Base-by-base conservation (phyloP, 2,329 filamentous ascomycete species). In the Penicillium griseofulvum region DNA sequence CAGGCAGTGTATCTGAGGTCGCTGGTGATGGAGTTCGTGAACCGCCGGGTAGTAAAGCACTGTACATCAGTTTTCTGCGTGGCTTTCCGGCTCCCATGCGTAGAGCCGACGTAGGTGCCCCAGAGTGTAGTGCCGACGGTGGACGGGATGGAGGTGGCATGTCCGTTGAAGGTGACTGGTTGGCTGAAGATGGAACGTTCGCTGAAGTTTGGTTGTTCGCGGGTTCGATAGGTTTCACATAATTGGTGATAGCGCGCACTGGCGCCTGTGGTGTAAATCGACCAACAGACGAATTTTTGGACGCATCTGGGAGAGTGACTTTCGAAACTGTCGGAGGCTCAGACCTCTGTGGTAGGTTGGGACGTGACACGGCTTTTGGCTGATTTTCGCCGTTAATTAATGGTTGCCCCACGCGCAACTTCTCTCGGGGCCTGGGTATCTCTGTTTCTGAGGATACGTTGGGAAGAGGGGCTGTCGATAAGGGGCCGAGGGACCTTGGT, bases 11-110 rank as follows among this genome's bases (percentile, higher is more conserved):
- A 16, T 38, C 49, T 17, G 60, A 46, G 16, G 50, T 41, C 39
- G 42, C 54, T 17, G 42, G 24, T 10, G 56, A 45, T 37, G 58
- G 45, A 16, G 54, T 60, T 26, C 63, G 57, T 29, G 60, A 52
- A 26, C 61, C 55, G 9, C 54, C 36, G 10, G 71, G 70, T 22
- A 76, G 56, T 31, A 76, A 58, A 22, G 71, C 73, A 49, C 66
- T 67, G 56, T 76, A 78, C 69, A 78, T 74, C 29, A 79, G 54
- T 54, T 78, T 78, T n/a, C 64, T 72, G 14, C 76, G 72, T 8
- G 74, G 74, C 47, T 73, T 75, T 33, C 65, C 64, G 16, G 57
- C 62, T 1, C 65, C 61, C 22, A 76, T 63, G 14, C 69, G 68
- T 52, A 76, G 65, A 2, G 65, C 64, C 14, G 66, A 71, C 17